Evolutionary conservation across 1,139 yeast species (phyloP).

Genomic region (Starmera stellimalicola): DNA sequence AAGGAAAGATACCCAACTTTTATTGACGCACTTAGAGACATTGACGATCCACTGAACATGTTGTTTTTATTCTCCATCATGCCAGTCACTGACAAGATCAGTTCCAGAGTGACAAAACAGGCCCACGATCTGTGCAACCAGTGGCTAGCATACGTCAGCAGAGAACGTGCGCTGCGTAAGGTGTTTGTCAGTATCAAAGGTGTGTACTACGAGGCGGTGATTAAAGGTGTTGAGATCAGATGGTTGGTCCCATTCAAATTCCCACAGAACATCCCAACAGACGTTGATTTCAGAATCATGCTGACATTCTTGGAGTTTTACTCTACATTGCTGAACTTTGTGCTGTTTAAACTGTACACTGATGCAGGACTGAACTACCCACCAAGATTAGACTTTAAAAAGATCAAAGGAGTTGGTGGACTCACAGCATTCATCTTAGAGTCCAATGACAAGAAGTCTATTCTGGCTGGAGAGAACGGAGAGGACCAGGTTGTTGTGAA

Average conservation of each 20-base stretch:
- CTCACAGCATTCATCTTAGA: conserved; percentile 73
- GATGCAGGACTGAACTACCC: conserved; percentile 87
- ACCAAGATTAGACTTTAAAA: conserved; percentile 77
- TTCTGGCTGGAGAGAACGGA: conserved; percentile 42
- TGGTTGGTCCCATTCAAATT: conserved; percentile 97
- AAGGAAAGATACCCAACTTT: conserved; percentile 96
- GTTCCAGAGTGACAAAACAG: conserved; percentile 71
- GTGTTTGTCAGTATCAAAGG: conserved; percentile 97
- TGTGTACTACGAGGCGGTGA: conserved; percentile 85
- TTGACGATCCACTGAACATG: conserved; percentile 95
- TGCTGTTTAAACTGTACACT: conserved; percentile 72
- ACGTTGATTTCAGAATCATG: conserved; percentile 95
- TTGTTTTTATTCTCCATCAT: conserved; percentile 84
- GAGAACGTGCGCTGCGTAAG: conserved; percentile 71
- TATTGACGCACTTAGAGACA: conserved; percentile 82
- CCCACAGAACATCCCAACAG: conserved; percentile 90
- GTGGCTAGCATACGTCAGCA: conserved; percentile 92
- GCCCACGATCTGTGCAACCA: conserved; percentile 85
- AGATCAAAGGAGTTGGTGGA: conserved; percentile 62
- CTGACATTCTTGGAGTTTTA: conserved; percentile 92
- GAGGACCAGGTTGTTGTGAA: conserved; percentile 22
- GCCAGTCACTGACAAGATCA: conserved; percentile 86
- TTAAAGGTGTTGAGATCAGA: conserved; percentile 85
- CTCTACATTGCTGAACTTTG: conserved; percentile 84
- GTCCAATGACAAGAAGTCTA: conserved; percentile 33